Evolutionary conservation across 192 early-diverging fungal genomes (phyloP), one percentile per base, ranked within the genome.

Genomic region (Podila horticola): DNA sequence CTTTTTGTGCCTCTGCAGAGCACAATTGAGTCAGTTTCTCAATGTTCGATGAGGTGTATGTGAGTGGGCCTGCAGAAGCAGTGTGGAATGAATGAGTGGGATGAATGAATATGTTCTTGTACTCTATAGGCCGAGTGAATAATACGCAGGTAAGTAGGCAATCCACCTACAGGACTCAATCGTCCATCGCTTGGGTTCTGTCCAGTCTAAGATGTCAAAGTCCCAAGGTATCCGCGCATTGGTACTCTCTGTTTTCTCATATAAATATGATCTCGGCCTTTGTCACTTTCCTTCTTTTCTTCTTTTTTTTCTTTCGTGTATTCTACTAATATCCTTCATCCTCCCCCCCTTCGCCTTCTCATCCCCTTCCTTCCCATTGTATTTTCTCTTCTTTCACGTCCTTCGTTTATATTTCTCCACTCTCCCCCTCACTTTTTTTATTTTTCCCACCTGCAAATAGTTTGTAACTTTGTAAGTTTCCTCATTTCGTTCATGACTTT

Each of bases 131-230:
- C 15, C 41, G 34, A 52, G 33, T 52, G 2, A 30, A 34, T 38
- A 8, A n/a, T 62, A 31, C 13, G 34, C 34, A 36, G 1, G 34
- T 36, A 36, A 10, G 34, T 36, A 34, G 3, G n/a, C n/a, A n/a
- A n/a, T n/a, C 34, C 34, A 36, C 34, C 34, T 64, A n/a, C n/a
- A n/a, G n/a, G n/a, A n/a, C 62, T 5, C n/a, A 38, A 62, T 62
- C 31, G 10, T 41, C 41, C 34, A 0, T 41, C n/a, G 41, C 38
- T 24, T 26, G 26, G 22, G 28, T 38, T 28, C 50, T 31, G 31
- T 34, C 33, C 13, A 38, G 15, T 62, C 41, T 10, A 36, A 36
- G 34, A 45, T 45, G 41, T 45, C 15, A 12, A 45, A 17, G 12
- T 45, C 13, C 13, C 41, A 45, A 45, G 41, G 41, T 45, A 45